phyloP scores from a whole-genome alignment of 768 basidiomycete species.

The Leucocoprinus leucothites region DNA sequence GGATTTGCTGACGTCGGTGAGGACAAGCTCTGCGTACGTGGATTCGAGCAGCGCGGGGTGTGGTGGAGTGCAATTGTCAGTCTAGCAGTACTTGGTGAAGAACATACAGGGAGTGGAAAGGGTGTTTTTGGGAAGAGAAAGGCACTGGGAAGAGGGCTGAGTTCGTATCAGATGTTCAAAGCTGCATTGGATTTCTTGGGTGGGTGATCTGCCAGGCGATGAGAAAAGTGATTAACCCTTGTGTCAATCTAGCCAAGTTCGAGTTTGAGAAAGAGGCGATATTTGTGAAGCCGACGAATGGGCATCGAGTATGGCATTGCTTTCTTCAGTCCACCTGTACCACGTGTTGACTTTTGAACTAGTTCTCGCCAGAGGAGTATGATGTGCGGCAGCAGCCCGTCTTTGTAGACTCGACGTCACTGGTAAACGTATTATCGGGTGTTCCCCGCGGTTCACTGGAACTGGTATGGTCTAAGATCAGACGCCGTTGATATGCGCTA shows the following conservation, averaged over 20 bases:
- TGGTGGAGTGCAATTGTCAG: conserved; percentile 70
- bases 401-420: conserved; percentile 77
- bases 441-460: conserved; percentile 78
- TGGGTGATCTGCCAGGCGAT: conserved; percentile 30
- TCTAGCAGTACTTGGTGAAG: conserved; percentile 66
- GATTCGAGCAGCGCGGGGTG: conserved; percentile 65
- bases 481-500: not conserved
- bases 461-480: conserved; percentile 46
- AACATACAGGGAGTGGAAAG: conserved; percentile 27
- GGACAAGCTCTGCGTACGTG: conserved; percentile 50
- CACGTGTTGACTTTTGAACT: not conserved
- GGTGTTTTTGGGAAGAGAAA: conserved; percentile 37
- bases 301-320: conserved; percentile 46
- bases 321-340: not conserved
- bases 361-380: conserved; percentile 66
- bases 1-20: conserved; percentile 61
- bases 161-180: conserved; percentile 88
- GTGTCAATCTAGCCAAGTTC: conserved; percentile 53
- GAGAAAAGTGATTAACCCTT: not conserved
- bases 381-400: conserved; percentile 45
- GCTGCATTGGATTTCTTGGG: conserved; percentile 83
- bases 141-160: conserved; percentile 75
- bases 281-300: conserved; percentile 55
- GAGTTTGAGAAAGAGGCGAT: conserved; percentile 56
- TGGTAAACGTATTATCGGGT: conserved; percentile 72